Evolutionary conservation across 495 filamentous ascomycete species (phyloP), one percentile per base, ranked within the genome.

Genomic region (Neurospora sp.): DNA sequence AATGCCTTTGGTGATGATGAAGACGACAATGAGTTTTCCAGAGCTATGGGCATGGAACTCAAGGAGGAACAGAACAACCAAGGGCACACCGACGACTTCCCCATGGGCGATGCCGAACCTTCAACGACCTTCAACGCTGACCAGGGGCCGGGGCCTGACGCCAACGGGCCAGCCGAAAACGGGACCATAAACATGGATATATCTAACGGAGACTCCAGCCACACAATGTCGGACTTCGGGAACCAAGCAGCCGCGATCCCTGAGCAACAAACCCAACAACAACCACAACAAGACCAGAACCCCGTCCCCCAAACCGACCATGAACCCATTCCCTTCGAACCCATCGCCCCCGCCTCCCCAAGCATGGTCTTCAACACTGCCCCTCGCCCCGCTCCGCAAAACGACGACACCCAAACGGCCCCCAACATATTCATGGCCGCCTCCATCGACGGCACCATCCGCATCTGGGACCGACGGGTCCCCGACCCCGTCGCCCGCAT

Each of bases 381-480:
- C 40, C 72, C 79, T 12, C 72, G 78, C n/a, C 76, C 78, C 0
- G 54, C 54, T 14, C 48, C 77, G 0, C 81, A 80, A 69, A 72
- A 80, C 69, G 82, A 86, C 75, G 78, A 73, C 71, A 84, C 76
- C 54, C 87, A 81, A 77, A 82, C 77, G 69, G 89, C 84, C 0
- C 89, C 93, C 69, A 90, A 88, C 38, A 94, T 90, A 14, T 98
- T 99, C 80, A 85, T 98, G 41, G 91, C 93, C 69, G 91, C 95
- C 20, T 92, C 92, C 1, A 92, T 96, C 7, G 92, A 98, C 82
- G 96, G 96, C 59, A 91, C 90, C 3, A 89, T 98, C 72, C 90
- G 92, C 35, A 85, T 99, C 73, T 99, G 96, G 95, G 96, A 99
- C 79, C 88, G 94, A 48, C 89, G 96, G 20, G 87, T 91, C 75